Conservation (phyloP, 2,329 filamentous ascomycete species). For the Penicillium rolfsii region DNA sequence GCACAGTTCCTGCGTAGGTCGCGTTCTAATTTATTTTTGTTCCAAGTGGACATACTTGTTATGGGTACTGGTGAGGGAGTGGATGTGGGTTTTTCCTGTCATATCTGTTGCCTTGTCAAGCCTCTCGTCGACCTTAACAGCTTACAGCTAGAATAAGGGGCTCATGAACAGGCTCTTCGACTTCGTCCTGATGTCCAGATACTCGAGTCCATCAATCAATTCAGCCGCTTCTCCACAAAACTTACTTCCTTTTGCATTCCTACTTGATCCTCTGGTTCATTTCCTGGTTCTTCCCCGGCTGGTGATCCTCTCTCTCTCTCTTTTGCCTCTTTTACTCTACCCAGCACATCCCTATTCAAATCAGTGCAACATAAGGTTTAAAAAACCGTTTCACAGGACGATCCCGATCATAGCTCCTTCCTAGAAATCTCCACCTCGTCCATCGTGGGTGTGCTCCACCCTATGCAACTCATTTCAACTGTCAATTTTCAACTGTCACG, state of each 20-base stretch:
- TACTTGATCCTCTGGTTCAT: not conserved
- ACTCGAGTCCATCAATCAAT: not conserved
- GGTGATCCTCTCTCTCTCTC: not conserved
- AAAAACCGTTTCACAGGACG: slow-evolving; percentile 8
- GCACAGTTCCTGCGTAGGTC: not conserved
- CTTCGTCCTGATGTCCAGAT: not conserved
- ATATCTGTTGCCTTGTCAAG: not conserved
- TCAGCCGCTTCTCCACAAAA: not conserved
- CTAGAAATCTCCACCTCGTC: not conserved
- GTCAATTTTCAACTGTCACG: not conserved
- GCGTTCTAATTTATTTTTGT: too few relatives aligned
- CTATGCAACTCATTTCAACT: slow-evolving; percentile 15
- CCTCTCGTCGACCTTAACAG: not conserved
- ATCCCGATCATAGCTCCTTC: slow-evolving; percentile 7
- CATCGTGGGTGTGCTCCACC: slow-evolving; percentile 5
- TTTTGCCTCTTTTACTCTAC: not conserved
- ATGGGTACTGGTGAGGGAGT: too few relatives aligned
- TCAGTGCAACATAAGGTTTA: slow-evolving; percentile 3
- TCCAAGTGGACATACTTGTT: too few relatives aligned
- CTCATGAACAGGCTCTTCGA: not conserved
- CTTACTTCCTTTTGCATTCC: not conserved
- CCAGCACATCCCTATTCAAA: not conserved
- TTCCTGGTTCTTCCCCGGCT: not conserved
- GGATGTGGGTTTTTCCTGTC: not conserved
- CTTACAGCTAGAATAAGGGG: too few relatives aligned